These are phyloP conservation scores for Neurospora tetraspora DNA, from an alignment of 495 filamentous ascomycete species.

Conservation along the genomic window DNA sequence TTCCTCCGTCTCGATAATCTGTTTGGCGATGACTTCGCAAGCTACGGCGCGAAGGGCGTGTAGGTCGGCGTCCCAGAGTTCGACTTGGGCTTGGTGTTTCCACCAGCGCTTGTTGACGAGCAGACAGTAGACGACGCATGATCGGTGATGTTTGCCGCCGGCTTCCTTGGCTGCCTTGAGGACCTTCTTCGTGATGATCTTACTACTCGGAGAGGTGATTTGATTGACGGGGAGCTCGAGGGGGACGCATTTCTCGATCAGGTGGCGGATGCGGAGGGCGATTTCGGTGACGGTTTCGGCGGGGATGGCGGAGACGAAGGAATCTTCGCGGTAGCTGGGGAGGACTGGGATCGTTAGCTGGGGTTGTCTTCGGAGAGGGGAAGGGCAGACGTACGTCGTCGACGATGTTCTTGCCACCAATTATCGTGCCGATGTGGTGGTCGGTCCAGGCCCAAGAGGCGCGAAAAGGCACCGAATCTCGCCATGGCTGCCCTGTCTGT, in stretches of 20 bases:
- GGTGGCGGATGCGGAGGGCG: slow-evolving; percentile 79
- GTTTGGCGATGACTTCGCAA: slow-evolving; percentile 94
- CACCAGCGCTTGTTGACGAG: slow-evolving; percentile 91
- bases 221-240: slow-evolving; percentile 69
- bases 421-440: slow-evolving; percentile 24
- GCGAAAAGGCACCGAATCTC: slow-evolving; percentile 18
- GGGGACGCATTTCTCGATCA: slow-evolving; percentile 79
- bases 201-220: slow-evolving; percentile 70
- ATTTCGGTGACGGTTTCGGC: slow-evolving; percentile 71
- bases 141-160: slow-evolving; percentile 61
- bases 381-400: slow-evolving; percentile 24
- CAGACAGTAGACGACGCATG: slow-evolving; percentile 74
- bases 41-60: slow-evolving; percentile 69
- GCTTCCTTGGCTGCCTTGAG: slow-evolving; percentile 69
- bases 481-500: slow-evolving; percentile 8
- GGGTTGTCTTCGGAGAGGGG: background rate
- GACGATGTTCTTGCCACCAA: slow-evolving; percentile 28
- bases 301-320: slow-evolving; percentile 51
- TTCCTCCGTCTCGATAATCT: slow-evolving; percentile 76
- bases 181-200: slow-evolving; percentile 71
- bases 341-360: slow-evolving; percentile 38
- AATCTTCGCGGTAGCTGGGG: slow-evolving; percentile 46
- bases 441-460: slow-evolving; percentile 34
- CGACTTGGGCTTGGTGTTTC: slow-evolving; percentile 62
- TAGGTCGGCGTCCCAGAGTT: slow-evolving; percentile 86